Percentiles rank a stretch among this genome's conserved stretches.
phyloP scores from a whole-genome alignment of 2,329 filamentous ascomycete genomes.

The Myriangium duriaei region DNA sequence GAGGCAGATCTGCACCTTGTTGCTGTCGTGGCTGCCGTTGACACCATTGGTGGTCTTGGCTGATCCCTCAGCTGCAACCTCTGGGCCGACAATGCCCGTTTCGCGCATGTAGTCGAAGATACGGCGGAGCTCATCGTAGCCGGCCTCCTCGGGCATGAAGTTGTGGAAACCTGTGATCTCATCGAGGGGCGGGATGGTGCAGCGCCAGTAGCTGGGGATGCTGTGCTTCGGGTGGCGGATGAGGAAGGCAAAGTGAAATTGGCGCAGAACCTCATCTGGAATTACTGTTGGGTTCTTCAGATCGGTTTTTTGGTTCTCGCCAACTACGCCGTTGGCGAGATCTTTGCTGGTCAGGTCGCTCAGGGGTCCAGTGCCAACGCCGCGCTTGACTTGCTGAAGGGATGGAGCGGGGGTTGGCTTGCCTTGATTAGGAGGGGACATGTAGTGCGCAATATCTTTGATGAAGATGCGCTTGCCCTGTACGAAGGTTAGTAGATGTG shows the following conservation, averaged over 20 bases:
- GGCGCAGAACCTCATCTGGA: constrained; percentile 57
- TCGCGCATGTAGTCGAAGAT: constrained; percentile 74
- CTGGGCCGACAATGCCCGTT: constrained; percentile 57
- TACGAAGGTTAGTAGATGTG: constrained; percentile 28
- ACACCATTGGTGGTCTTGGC: constrained; percentile 25
- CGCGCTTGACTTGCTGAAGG: constrained; percentile 45
- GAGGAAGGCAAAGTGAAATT: constrained; percentile 90
- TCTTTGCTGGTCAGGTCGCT: constrained; percentile 22
- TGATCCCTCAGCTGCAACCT: constrained; percentile 33
- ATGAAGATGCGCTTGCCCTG: constrained; percentile 90
- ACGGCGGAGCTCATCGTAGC: constrained; percentile 75
- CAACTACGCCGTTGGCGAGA: constrained; percentile 22
- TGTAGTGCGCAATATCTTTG: constrained; percentile 94
- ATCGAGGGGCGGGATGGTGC: constrained; percentile 77
- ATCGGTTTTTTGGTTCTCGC: constrained; percentile 19
- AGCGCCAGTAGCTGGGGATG: constrained; percentile 89
- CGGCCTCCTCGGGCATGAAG: constrained; percentile 80
- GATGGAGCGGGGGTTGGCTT: constrained; percentile 64
- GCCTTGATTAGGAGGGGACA: constrained; percentile 62
- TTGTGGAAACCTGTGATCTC: constrained; percentile 71
- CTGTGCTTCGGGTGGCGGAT: constrained; percentile 89
- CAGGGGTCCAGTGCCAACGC: constrained; percentile 41
- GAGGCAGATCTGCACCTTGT: constrained; percentile 58
- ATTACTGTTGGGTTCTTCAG: constrained; percentile 74
- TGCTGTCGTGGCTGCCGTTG: constrained; percentile 19